These are phyloP conservation scores for Lipomyces orientalis DNA, from an alignment of 805 yeast genomes.

Conservation along the genomic window DNA sequence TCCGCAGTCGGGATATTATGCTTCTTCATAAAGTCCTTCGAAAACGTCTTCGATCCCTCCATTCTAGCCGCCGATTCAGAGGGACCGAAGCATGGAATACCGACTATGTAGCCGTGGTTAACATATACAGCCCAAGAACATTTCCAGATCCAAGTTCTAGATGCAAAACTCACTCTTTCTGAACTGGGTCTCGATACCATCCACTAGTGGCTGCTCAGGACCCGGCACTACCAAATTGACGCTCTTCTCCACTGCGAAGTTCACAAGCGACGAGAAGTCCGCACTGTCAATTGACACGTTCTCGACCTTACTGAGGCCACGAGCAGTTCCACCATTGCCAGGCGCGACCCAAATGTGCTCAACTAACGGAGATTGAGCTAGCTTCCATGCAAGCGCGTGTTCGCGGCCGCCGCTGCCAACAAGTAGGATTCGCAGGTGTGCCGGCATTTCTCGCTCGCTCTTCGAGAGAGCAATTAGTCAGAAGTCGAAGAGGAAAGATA, in stretches of 20 bases:
- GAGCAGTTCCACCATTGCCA: slow-evolving; percentile 82
- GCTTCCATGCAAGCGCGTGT: slow-evolving; percentile 93
- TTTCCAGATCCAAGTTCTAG: background rate
- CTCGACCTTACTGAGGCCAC: slow-evolving; percentile 59
- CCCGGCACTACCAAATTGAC: slow-evolving; percentile 89
- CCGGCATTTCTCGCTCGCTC: background rate
- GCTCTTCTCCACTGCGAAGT: slow-evolving; percentile 71
- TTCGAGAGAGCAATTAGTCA: background rate
- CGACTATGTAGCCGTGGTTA: slow-evolving; percentile 51
- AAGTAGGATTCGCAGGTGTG: slow-evolving; percentile 57
- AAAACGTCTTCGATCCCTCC: slow-evolving; percentile 97
- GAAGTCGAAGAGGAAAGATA: slow-evolving; percentile 11
- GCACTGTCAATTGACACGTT: slow-evolving; percentile 72
- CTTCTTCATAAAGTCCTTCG: slow-evolving; percentile 90
- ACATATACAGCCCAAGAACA: background rate
- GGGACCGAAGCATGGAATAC: slow-evolving; percentile 98
- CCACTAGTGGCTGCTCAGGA: slow-evolving; percentile 98
- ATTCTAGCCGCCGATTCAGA: slow-evolving; percentile 83
- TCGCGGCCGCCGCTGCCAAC: slow-evolving; percentile 99
- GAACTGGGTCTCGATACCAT: slow-evolving; percentile 80
- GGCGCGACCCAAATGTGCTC: slow-evolving; percentile 86
- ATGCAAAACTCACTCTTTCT: slow-evolving; percentile 47
- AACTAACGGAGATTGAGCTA: slow-evolving; percentile 77
- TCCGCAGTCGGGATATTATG: slow-evolving; percentile 94
- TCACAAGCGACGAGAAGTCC: slow-evolving; percentile 72